A percentile compares a stretch with the other conserved stretches of the same genome.
Conservation (phyloP, 2,329 filamentous ascomycete species). For the Ophiostoma piceae region DNA sequence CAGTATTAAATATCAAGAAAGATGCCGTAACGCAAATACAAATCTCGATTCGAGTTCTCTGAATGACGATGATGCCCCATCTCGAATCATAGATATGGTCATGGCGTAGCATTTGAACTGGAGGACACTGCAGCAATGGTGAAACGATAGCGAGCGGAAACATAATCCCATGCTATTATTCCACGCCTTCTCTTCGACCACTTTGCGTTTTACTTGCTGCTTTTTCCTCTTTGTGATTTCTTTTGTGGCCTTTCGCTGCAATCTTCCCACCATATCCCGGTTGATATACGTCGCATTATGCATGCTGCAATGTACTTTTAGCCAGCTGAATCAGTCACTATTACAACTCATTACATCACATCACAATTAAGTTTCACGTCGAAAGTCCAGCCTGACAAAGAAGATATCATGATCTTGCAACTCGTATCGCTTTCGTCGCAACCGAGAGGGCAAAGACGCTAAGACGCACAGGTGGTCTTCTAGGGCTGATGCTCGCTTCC, state of each 20-base stretch:
- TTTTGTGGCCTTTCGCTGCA: background rate
- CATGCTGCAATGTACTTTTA: conserved; percentile 13
- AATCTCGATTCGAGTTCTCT: background rate
- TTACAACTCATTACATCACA: too few relatives aligned
- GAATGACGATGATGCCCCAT: background rate
- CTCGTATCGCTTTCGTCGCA: background rate
- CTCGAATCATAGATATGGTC: background rate
- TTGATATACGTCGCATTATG: background rate
- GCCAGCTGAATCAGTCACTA: background rate
- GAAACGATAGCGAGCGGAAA: background rate
- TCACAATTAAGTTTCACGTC: too few relatives aligned
- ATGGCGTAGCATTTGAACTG: background rate
- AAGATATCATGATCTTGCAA: background rate
- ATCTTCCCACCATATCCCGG: background rate
- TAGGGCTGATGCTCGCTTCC: background rate
- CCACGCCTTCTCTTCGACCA: background rate
- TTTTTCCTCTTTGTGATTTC: background rate
- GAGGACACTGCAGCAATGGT: background rate
- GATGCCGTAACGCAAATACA: background rate
- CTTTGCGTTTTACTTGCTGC: background rate
- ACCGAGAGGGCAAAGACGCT: background rate
- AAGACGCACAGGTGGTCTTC: background rate
- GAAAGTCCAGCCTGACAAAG: background rate
- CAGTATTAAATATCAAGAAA: background rate
- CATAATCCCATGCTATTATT: background rate